Percentiles rank a stretch among this genome's conserved stretches.
Conservation (phyloP, 306 rosid species). For the Glycine soja region DNA sequence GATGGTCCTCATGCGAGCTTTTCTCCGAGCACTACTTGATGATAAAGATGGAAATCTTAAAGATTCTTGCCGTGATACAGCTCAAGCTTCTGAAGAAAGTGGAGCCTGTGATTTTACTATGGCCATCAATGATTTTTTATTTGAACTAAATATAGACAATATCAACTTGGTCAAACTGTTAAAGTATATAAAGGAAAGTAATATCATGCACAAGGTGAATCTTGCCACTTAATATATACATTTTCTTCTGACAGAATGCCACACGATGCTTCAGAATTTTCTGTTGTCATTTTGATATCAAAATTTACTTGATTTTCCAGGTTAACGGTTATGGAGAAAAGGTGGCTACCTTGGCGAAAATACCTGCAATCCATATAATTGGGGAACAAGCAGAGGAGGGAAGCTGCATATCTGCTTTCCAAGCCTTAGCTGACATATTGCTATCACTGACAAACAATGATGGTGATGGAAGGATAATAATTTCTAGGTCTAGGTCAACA, state of each 20-base stretch:
- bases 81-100: constrained; percentile 57
- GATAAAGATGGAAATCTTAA: constrained; percentile 54
- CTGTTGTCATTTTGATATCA: constrained; percentile 28
- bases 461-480: constrained; percentile 86
- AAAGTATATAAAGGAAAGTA: constrained; percentile 88
- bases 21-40: constrained; percentile 61
- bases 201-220: constrained; percentile 92
- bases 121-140: constrained; percentile 87
- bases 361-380: constrained; percentile 35
- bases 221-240: constrained; percentile 33
- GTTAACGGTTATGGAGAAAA: constrained; percentile 84
- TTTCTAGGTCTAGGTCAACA: constrained; percentile 65
- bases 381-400: constrained; percentile 60
- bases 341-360: constrained; percentile 55
- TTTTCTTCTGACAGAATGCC: constrained; percentile 33
- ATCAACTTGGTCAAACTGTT: constrained; percentile 85
- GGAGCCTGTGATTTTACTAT: constrained; percentile 59
- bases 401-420: constrained; percentile 82
- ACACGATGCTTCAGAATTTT: constrained; percentile 28
- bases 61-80: constrained; percentile 51
- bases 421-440: constrained; percentile 74
- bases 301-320: constrained; percentile 58
- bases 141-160: constrained; percentile 82
- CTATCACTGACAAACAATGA: constrained; percentile 76
- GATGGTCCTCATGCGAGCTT: constrained; percentile 73